phyloP scores from a whole-genome alignment of 2,329 filamentous ascomycete genomes.

The Aspergillus ochraceus region DNA sequence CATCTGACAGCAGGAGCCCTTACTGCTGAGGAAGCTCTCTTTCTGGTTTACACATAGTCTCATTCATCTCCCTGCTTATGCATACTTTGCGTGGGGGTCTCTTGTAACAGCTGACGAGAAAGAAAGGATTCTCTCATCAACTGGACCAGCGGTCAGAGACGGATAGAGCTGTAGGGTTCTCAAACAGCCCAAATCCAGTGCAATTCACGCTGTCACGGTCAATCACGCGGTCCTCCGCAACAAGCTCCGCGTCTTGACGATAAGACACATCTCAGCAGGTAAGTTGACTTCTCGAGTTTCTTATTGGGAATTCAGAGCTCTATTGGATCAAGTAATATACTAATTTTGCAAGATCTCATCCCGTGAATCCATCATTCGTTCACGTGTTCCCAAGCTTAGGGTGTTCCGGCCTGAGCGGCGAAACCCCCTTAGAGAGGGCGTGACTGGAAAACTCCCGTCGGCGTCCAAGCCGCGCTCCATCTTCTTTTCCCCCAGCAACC shows the following conservation, averaged over 20 bases:
- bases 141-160: background rate
- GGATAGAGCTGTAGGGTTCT: background rate
- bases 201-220: background rate
- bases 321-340: background rate
- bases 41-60: background rate
- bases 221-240: background rate
- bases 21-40: too few relatives aligned
- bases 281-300: background rate
- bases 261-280: background rate
- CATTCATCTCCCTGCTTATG: background rate
- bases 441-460: slow-evolving; percentile 30
- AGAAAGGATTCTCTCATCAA: background rate
- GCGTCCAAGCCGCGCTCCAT: slow-evolving; percentile 26
- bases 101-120: background rate
- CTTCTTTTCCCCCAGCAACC: slow-evolving; percentile 28
- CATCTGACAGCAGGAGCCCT: too few relatives aligned
- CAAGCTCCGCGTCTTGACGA: background rate
- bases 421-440: slow-evolving; percentile 25
- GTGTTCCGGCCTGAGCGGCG: slow-evolving; percentile 18
- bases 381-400: slow-evolving; percentile 14
- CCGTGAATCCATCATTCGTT: slow-evolving; percentile 2
- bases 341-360: slow-evolving; percentile 6
- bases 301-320: background rate
- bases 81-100: background rate
- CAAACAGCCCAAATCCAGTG: background rate